Base-by-base conservation (phyloP, 2,329 filamentous ascomycete genomes). In the Aspergillus caelatus region DNA sequence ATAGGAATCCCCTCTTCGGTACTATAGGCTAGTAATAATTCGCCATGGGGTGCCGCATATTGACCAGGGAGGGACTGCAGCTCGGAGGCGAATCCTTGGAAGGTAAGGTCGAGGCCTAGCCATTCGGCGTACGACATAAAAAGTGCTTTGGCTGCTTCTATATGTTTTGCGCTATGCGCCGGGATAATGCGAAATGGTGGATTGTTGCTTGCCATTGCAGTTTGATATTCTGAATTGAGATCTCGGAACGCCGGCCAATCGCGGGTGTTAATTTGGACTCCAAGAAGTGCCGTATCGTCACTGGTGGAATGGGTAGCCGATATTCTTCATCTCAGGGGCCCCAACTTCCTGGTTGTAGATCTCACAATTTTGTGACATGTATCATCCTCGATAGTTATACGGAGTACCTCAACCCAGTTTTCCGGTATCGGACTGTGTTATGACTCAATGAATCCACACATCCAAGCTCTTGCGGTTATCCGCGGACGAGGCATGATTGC, bases 71-170 rank as follows among this genome's bases (percentile, higher is more conserved):
- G 74, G 10, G 72, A 76, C 8, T 79, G 75, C 23, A 89, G 76
- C 71, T 89, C 86, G 11, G 77, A 70, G 11, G 78, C 70, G 73
- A 87, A 88, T 63, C 80, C 77, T 72, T 89, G 86, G 69, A 86
- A 89, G 12, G 80, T 78, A 41, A 88, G 83, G 67, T 86, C 85
- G 58, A 88, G 79, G 23, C 78, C 77, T 1, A 88, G 76, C 2
- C 80, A 79, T 57, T 70, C 57, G 3, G 78, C 76, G 63, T 84
- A 84, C 9, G 75, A 71, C 16, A 70, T 75, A 68, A 84, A 81
- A 36, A 84, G 72, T 68, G 78, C 60, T 60, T 76, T 67, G 72
- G 85, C 77, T 21, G 73, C 74, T 26, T 71, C 58, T 28, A 81
- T 69, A 62, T 87, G 84, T 46, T 73, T 59, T 26, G 78, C 72